Percentiles rank a stretch among this genome's conserved stretches.
phyloP scores from a whole-genome alignment of 768 basidiomycete species.

The Mrakia blollopis region DNA sequence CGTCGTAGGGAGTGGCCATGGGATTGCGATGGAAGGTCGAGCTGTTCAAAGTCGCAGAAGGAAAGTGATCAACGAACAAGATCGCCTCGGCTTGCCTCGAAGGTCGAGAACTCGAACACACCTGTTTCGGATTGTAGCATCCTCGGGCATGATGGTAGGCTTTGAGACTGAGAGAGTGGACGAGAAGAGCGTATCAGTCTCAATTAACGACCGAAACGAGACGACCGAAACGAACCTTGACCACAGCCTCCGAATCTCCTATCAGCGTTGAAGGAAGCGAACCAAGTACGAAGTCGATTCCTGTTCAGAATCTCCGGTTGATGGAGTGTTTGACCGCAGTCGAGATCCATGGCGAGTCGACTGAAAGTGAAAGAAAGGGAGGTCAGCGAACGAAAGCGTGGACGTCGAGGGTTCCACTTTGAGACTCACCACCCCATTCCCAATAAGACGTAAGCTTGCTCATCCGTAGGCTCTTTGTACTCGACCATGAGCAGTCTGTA shows the following conservation, averaged over 20 bases:
- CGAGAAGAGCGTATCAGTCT: too few relatives aligned
- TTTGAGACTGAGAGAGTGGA: background rate
- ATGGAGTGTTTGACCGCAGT: background rate
- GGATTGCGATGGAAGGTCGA: conserved; percentile 7
- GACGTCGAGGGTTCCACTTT: too few relatives aligned
- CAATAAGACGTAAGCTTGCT: conserved; percentile 9
- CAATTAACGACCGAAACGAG: too few relatives aligned
- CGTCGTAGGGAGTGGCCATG: conserved; percentile 8
- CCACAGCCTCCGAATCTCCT: conserved; percentile 18
- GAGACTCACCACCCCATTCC: conserved; percentile 5
- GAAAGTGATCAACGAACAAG: too few relatives aligned
- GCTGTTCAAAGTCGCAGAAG: too few relatives aligned
- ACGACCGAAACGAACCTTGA: too few relatives aligned
- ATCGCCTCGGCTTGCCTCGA: too few relatives aligned
- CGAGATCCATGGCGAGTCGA: conserved; percentile 21
- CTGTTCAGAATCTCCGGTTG: background rate
- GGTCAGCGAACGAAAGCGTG: background rate
- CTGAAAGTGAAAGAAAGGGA: background rate
- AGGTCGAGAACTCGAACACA: too few relatives aligned
- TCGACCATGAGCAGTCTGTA: background rate
- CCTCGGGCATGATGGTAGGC: conserved; percentile 27
- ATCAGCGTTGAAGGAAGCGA: conserved; percentile 18
- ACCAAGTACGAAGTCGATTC: background rate
- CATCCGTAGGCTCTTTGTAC: conserved; percentile 1
- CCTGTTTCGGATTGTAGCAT: conserved; percentile 4